These are phyloP conservation scores for Pleoardoris graminearum DNA, from an alignment of 2,329 filamentous ascomycete genomes.

Conservation along the genomic window DNA sequence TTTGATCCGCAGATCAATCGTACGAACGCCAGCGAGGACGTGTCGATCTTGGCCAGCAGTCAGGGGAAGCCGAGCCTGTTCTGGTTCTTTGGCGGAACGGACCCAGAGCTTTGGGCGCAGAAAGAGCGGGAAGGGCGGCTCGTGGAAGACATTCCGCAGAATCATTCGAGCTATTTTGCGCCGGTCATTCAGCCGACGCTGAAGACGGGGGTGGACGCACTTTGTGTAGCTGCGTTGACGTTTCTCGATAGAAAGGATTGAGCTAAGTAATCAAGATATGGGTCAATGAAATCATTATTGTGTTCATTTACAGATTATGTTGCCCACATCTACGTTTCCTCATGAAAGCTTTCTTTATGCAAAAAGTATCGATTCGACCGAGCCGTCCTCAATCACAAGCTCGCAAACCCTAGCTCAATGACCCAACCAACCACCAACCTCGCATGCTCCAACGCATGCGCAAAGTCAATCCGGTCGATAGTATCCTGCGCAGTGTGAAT, in stretches of 20 bases:
- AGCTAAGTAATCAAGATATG: background rate
- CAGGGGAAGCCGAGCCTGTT: conserved; percentile 57
- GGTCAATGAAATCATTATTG: too few relatives aligned
- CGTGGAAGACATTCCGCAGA: conserved; percentile 58
- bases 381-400: background rate
- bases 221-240: conserved; percentile 56
- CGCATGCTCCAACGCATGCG: conserved; percentile 87
- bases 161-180: conserved; percentile 63
- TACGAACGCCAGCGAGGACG: conserved; percentile 54
- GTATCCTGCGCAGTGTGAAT: conserved; percentile 69
- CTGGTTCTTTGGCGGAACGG: conserved; percentile 58
- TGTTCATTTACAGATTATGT: too few relatives aligned
- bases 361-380: too few relatives aligned
- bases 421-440: conserved; percentile 77
- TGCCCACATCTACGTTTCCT: too few relatives aligned
- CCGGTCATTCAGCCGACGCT: conserved; percentile 64
- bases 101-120: conserved; percentile 44
- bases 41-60: conserved; percentile 58
- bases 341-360: too few relatives aligned
- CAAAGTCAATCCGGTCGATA: conserved; percentile 71
- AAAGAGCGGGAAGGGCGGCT: conserved; percentile 51
- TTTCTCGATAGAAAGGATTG: conserved; percentile 39
- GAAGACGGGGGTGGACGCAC: conserved; percentile 54
- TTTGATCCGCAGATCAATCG: conserved; percentile 2
- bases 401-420: conserved; percentile 76